Evolutionary conservation across 164 flowering plant species (phyloP), one percentile per base, ranked within the genome.

Genomic region (Magnolia kwangsiensis): DNA sequence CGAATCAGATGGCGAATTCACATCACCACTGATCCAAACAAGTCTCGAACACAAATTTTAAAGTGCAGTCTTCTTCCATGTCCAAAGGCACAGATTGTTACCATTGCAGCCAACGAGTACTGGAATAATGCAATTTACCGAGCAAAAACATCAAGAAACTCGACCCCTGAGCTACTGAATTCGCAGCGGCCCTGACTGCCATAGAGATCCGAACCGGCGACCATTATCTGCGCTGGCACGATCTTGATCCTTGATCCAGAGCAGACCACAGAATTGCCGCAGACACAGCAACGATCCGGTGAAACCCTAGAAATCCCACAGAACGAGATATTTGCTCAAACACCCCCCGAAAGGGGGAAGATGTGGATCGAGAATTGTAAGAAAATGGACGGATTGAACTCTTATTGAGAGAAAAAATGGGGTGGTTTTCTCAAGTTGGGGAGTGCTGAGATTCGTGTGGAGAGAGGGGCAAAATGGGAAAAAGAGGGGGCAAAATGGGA

Each of bases 31-130:
- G 63, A 29, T 23, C 49, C 69, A 71, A 85, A 74, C 64, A 51
- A 78, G 77, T 66, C 77, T 37, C 45, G 13, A 23, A 65, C 50
- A 71, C 71, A 72, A 74, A 68, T 76, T 80, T 11, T 74, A 78
- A 81, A 58, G 78, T 78, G 76, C 88, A 86, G 76, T 86, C 89
- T 71, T 88, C 90, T 81, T 84, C 89, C 91, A 88, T 90, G 74
- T 82, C 79, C 29, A 20, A 50, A 75, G 24, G 45, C 4, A 55
- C 50, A 51, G 51, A 9, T 50, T 11, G 20, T 71, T 71, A 29
- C 61, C 61, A 55, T 55, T 16, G 16, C 61, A 55, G 61, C 61
- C 11, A 55, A 55, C 16, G 16, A 11, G 16, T 9, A 55, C 31
- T 49, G 21, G 4, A 71, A 51, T 13, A 71, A 55, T 55, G 58